phyloP scores from a whole-genome alignment of 768 basidiomycete species.

The Collybia sordida region DNA sequence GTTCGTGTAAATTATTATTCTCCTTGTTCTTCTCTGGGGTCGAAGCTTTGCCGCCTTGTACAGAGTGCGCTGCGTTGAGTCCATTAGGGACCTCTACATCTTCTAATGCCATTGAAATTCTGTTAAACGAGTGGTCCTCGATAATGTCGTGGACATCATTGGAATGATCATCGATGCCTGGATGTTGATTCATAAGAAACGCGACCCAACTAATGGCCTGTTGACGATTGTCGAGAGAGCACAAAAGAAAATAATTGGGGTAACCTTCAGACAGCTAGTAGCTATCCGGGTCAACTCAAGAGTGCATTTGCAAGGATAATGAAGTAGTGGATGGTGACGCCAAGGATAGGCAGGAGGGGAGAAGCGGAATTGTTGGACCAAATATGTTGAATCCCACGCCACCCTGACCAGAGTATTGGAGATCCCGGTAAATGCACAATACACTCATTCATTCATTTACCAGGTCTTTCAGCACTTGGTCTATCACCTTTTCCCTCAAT shows the following conservation, averaged over 20 bases:
- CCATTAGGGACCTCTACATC: conserved; percentile 21
- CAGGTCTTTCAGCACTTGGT: not conserved
- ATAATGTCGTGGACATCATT: conserved; percentile 35
- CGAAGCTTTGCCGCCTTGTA: conserved; percentile 25
- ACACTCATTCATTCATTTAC: not conserved
- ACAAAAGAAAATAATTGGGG: conserved; percentile 6
- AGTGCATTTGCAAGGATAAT: not conserved
- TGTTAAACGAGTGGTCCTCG: conserved; percentile 27
- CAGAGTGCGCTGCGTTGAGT: conserved; percentile 15
- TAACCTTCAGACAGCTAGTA: not conserved
- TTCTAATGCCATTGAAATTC: conserved; percentile 17
- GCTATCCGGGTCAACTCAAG: not conserved
- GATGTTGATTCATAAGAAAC: conserved; percentile 21
- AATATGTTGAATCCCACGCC: conserved; percentile 17
- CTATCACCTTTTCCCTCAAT: not conserved
- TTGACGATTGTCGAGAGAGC: not conserved
- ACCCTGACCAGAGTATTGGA: conserved; percentile 8
- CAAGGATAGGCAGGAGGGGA: conserved; percentile 11
- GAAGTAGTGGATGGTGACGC: not conserved
- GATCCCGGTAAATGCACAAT: not conserved
- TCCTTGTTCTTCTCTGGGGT: conserved; percentile 22
- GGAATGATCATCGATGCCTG: conserved; percentile 33
- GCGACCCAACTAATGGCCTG: not conserved
- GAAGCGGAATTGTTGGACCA: not conserved
- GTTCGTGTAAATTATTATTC: conserved; percentile 22